Evolutionary conservation across 495 filamentous ascomycete species (phyloP).

Genomic region (Glarea lozoyensis): DNA sequence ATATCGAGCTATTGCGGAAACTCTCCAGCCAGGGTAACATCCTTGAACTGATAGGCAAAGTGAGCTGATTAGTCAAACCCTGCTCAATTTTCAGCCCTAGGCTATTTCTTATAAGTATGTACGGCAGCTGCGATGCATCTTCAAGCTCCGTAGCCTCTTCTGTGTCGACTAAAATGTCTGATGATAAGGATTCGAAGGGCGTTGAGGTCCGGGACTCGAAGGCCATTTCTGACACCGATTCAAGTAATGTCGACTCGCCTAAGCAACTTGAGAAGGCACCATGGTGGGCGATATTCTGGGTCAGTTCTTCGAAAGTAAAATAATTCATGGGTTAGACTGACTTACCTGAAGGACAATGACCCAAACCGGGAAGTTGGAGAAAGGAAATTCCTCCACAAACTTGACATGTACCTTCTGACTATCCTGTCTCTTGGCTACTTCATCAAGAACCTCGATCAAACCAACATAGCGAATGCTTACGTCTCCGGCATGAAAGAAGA

Average conservation of each 20-base stretch:
- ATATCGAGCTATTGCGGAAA: too few species aligned
- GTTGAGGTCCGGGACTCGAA: too few species aligned
- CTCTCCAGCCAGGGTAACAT: too few species aligned
- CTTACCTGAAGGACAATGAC: constrained; percentile 11
- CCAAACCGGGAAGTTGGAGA: constrained; percentile 27
- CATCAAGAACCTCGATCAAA: constrained; percentile 54
- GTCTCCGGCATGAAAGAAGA: constrained; percentile 59
- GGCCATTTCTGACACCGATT: constrained; percentile 1
- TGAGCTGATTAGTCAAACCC: too few species aligned
- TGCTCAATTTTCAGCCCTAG: too few species aligned
- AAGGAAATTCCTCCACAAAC: constrained; percentile 49
- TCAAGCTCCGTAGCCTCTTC: too few species aligned
- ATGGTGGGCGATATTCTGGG: constrained; percentile 17
- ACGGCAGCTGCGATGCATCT: too few species aligned
- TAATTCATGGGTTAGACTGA: too few species aligned
- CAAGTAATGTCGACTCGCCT: not conserved
- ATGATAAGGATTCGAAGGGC: not conserved
- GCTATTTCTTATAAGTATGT: too few species aligned
- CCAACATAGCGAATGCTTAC: constrained; percentile 54
- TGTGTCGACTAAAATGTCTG: too few species aligned
- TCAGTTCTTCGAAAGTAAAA: constrained; percentile 1
- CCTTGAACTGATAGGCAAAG: too few species aligned
- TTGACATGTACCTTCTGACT: constrained; percentile 46
- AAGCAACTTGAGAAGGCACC: constrained; percentile 2
- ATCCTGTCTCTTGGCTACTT: constrained; percentile 45